Evolutionary conservation across 2,329 filamentous ascomycete species (phyloP).

Genomic region (Trichoderma lentiforme): DNA sequence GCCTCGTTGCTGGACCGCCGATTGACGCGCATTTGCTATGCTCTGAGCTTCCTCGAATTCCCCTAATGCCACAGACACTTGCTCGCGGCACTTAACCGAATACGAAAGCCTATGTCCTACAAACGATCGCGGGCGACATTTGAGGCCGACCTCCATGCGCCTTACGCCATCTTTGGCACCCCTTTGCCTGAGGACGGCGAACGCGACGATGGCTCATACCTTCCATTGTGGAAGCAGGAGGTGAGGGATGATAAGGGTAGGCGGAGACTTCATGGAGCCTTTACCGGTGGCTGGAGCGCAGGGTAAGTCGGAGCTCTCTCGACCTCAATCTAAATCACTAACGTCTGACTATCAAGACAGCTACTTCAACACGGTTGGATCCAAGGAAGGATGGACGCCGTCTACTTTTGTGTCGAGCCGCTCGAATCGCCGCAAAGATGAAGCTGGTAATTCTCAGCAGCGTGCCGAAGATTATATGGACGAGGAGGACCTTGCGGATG

Average conservation of each 20-base stretch:
- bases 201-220: slow-evolving; percentile 86
- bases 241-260: slow-evolving; percentile 88
- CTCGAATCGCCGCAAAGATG: slow-evolving; percentile 69
- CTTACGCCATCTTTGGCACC: slow-evolving; percentile 79
- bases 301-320: slow-evolving; percentile 58
- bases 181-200: slow-evolving; percentile 78
- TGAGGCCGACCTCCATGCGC: slow-evolving; percentile 71
- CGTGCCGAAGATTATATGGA: slow-evolving; percentile 94
- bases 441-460: slow-evolving; percentile 54
- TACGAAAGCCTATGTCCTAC: slow-evolving; percentile 57
- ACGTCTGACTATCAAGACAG: slow-evolving; percentile 40
- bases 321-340: neutral
- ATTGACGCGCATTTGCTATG: neutral
- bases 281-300: slow-evolving; percentile 94
- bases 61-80: neutral
- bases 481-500: slow-evolving; percentile 88
- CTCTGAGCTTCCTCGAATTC: neutral
- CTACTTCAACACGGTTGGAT: slow-evolving; percentile 97
- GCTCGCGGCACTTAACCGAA: neutral
- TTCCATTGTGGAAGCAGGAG: slow-evolving; percentile 98
- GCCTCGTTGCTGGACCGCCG: neutral
- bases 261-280: slow-evolving; percentile 90
- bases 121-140: slow-evolving; percentile 78
- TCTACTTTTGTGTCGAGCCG: slow-evolving; percentile 90
- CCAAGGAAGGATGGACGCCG: slow-evolving; percentile 96